A percentile compares a stretch with the other conserved stretches of the same genome.
Conservation (phyloP, 306 rosid species). For the Cercis canadensis region DNA sequence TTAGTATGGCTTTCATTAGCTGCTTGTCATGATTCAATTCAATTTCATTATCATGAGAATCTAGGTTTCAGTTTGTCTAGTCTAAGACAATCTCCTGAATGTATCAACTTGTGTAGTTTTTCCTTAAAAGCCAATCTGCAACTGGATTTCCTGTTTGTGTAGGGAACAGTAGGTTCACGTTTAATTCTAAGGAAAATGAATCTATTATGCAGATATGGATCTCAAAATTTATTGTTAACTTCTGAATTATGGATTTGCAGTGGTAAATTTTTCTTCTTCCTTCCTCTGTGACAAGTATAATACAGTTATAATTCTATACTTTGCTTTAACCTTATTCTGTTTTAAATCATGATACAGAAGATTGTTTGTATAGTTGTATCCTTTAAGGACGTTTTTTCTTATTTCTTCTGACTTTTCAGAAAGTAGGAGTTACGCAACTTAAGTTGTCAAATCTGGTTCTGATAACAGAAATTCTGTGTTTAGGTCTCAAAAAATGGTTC, state of each 20-base stretch:
- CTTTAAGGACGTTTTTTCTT: neutral
- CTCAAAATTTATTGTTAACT: constrained; percentile 14
- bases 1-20: neutral
- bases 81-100: too few relatives aligned
- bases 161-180: neutral
- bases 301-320: neutral
- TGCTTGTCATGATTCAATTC: too few relatives aligned
- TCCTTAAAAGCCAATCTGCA: too few relatives aligned
- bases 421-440: neutral
- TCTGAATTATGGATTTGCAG: constrained; percentile 2
- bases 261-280: constrained; percentile 1
- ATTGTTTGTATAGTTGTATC: constrained; percentile 15
- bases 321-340: constrained; percentile 6
- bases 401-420: neutral
- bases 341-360: constrained; percentile 23
- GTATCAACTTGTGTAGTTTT: too few relatives aligned
- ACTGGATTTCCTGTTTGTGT: too few relatives aligned
- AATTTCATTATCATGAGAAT: too few relatives aligned
- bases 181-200: neutral
- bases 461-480: constrained; percentile 32
- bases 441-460: constrained; percentile 38
- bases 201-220: neutral
- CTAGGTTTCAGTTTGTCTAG: too few relatives aligned
- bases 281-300: constrained; percentile 4
- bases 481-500: constrained; percentile 78